Evolutionary conservation across 331 rosid genomes (phyloP), one percentile per base, ranked within the genome.

Genomic region (Saraca asoca): DNA sequence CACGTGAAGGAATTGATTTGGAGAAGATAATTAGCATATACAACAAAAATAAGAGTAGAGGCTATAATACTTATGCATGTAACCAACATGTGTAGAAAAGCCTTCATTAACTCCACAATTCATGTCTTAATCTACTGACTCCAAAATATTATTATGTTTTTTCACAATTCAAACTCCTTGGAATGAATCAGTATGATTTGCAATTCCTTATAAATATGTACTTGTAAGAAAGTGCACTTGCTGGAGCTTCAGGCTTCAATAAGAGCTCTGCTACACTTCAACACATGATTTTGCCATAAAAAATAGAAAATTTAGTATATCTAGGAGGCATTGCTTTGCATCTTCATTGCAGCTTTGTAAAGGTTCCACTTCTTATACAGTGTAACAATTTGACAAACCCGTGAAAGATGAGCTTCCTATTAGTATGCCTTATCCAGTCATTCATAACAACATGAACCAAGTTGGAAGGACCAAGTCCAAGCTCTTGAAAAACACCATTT

Each of bases 371-470:
- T 12, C 96, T 88, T 55, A 86, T 87, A 6, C 99, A 96, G 5
- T 88, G 99, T 65, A 94, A 79, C 81, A 94, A 71, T 62, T 94
- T 94, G 64, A 90, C 95, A 68, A 94, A 94, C 54, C 99, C 97
- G 0, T 88, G 96, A 87, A 94, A 94, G 89, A 96, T 94, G 61
- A 94, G 81, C 75, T 94, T 90, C 80, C 99, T 97, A 70, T 94
- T 97, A 0, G 96, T 90, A 91, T 94, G 99, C 71, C 95, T 84
- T 68, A 94, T 88, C 99, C 99, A 94, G 77, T 94, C 99, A 43
- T 84, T 96, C 18, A 94, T 95, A 77, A 94, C 97, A 12, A 84
- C 96, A 17, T 94, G 99, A 66, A 94, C 84, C 0, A 97, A 97
- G 69, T 90, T 94, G 13, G 96, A 87, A 15, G 99, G 99, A 29